phyloP scores from a whole-genome alignment of 148 eudicot species.

The Agrostemma githago region DNA sequence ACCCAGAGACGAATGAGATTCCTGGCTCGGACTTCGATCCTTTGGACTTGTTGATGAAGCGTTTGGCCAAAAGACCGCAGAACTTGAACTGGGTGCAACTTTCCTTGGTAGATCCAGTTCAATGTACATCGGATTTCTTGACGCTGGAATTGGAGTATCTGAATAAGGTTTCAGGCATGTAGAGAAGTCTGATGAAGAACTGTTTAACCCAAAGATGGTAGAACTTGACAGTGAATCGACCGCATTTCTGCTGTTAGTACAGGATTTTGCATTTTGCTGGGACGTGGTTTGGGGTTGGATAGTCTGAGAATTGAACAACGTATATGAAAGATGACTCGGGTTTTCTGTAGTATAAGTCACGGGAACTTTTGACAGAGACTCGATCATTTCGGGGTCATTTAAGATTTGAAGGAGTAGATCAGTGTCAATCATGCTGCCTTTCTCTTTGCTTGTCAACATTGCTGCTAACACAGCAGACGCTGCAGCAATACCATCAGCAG shows the following conservation, averaged over 20 bases:
- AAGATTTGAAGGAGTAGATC: constrained; percentile 45
- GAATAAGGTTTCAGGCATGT: background rate
- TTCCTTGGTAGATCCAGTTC: constrained; percentile 6
- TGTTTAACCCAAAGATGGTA: background rate
- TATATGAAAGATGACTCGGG: background rate
- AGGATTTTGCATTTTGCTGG: constrained; percentile 1
- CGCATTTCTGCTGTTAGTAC: background rate
- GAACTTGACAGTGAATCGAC: background rate
- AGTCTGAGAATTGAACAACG: background rate
- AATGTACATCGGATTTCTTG: background rate
- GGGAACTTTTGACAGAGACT: constrained; percentile 18
- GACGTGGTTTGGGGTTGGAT: background rate
- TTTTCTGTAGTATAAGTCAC: background rate
- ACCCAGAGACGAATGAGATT: constrained; percentile 5
- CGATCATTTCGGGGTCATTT: constrained; percentile 40
- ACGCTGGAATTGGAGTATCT: background rate
- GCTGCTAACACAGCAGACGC: constrained; percentile 45
- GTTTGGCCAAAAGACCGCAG: background rate
- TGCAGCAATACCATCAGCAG: constrained; percentile 38
- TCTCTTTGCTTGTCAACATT: constrained; percentile 34
- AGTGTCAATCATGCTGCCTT: constrained; percentile 42
- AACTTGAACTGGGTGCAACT: constrained; percentile 10
- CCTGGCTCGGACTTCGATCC: constrained; percentile 2
- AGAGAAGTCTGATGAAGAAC: background rate
- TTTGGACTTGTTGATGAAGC: background rate